Evolutionary conservation across 2,329 filamentous ascomycete species (phyloP).

Genomic region (Metarhizium sp.): DNA sequence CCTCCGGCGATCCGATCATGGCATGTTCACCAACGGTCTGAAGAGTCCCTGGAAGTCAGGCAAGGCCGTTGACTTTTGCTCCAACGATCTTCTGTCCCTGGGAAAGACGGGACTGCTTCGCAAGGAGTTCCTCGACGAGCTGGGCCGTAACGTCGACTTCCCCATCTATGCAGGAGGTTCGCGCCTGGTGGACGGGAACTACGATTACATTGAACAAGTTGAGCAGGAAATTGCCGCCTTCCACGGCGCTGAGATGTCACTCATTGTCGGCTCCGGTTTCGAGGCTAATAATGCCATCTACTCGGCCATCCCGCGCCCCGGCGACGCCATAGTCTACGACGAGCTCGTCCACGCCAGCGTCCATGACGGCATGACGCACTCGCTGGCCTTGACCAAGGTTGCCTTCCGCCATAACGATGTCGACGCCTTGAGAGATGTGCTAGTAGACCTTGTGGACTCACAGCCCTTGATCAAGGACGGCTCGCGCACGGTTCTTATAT

Average conservation of each 20-base stretch:
- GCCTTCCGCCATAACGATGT: constrained; percentile 36
- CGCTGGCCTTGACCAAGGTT: constrained; percentile 35
- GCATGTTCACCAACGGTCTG: constrained; percentile 15
- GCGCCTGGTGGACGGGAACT: constrained; percentile 57
- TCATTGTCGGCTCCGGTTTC: constrained; percentile 52
- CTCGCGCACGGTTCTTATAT: constrained; percentile 24
- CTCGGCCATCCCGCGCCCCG: constrained; percentile 37
- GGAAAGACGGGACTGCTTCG: constrained; percentile 37
- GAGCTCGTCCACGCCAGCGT: constrained; percentile 58
- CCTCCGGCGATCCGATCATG: constrained; percentile 12
- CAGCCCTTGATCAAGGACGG: constrained; percentile 21
- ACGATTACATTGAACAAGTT: constrained; percentile 39
- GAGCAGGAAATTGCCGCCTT: constrained; percentile 50
- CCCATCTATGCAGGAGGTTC: constrained; percentile 44
- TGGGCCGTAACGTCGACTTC: constrained; percentile 17
- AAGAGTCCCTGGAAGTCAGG: constrained; percentile 1
- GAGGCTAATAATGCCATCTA: constrained; percentile 44
- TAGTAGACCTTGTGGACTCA: constrained; percentile 19
- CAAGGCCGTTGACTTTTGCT: constrained; percentile 45
- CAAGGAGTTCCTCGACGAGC: constrained; percentile 35
- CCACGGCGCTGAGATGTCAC: constrained; percentile 42
- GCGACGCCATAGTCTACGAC: constrained; percentile 53
- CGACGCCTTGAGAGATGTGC: constrained; percentile 24
- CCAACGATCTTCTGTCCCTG: constrained; percentile 57
- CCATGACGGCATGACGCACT: constrained; percentile 54